These are phyloP conservation scores for Elasticomyces elasticus DNA, from an alignment of 495 filamentous ascomycete species.

Conservation along the genomic window DNA sequence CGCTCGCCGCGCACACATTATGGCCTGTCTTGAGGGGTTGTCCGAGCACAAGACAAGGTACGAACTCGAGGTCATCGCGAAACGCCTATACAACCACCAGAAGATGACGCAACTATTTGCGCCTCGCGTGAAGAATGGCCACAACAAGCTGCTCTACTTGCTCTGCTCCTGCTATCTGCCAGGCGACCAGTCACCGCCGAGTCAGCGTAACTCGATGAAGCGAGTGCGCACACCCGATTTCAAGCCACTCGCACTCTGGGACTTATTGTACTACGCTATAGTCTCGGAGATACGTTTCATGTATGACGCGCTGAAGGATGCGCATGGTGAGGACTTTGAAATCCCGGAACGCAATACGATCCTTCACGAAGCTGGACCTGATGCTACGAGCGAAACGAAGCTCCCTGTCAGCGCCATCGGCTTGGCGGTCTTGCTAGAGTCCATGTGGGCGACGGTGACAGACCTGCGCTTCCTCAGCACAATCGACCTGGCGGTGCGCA, in stretches of 20 bases:
- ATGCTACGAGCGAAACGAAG: background rate
- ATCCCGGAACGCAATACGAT: background rate
- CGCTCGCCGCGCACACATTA: background rate
- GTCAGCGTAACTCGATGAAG: background rate
- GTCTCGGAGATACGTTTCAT: slow-evolving; percentile 14
- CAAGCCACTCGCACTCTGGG: background rate
- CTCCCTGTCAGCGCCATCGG: slow-evolving; percentile 8
- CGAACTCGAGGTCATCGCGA: background rate
- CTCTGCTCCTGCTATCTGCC: slow-evolving; percentile 2
- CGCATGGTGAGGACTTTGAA: slow-evolving; percentile 7
- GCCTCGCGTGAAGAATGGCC: background rate
- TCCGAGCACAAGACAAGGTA: background rate
- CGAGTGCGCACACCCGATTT: background rate
- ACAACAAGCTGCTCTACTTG: background rate
- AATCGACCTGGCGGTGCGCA: slow-evolving; percentile 10
- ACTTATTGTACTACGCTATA: slow-evolving; percentile 16
- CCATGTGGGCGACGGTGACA: slow-evolving; percentile 4
- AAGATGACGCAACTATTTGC: slow-evolving; percentile 1
- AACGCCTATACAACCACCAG: slow-evolving; percentile 6
- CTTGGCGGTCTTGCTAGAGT: slow-evolving; percentile 10
- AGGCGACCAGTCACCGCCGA: background rate
- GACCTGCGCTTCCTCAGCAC: slow-evolving; percentile 4
- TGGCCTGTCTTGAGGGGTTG: background rate
- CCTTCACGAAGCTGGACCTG: slow-evolving; percentile 9
- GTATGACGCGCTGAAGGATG: slow-evolving; percentile 7